Evolutionary conservation across 495 filamentous ascomycete genomes (phyloP).

Genomic region (Hypoxylon rickii): DNA sequence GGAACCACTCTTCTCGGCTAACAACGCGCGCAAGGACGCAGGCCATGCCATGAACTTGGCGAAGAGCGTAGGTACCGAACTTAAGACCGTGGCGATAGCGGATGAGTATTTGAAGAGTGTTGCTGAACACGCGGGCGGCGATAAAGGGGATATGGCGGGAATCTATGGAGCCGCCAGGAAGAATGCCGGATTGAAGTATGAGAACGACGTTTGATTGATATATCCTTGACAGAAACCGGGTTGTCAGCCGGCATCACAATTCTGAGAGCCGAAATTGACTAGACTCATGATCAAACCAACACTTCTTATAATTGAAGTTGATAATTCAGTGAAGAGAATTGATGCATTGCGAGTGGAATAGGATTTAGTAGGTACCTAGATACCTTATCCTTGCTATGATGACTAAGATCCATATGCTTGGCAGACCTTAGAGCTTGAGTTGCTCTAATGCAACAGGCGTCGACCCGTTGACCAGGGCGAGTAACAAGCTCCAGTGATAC

Average conservation of each 20-base stretch:
- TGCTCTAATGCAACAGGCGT: no score
- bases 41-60: constrained; percentile 74
- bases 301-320: no score
- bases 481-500: no score
- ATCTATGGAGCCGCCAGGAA: constrained; percentile 79
- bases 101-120: constrained; percentile 68
- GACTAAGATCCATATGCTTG: no score
- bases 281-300: no score
- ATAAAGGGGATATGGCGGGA: constrained; percentile 78
- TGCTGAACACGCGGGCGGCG: constrained; percentile 63
- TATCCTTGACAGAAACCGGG: background rate
- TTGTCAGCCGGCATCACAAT: no score
- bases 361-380: no score
- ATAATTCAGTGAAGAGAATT: no score
- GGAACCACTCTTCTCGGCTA: constrained; percentile 82
- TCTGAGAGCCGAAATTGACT: background rate
- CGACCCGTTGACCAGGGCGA: no score
- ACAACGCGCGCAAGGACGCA: constrained; percentile 85
- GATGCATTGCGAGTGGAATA: no score
- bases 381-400: no score
- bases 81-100: constrained; percentile 69
- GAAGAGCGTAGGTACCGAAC: constrained; percentile 59
- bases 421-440: no score
- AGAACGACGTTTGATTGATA: constrained; percentile 48
- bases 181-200: constrained; percentile 72